Evolutionary conservation across 2,329 filamentous ascomycete species (phyloP).

Genomic region (Akanthomyces lecanii): DNA sequence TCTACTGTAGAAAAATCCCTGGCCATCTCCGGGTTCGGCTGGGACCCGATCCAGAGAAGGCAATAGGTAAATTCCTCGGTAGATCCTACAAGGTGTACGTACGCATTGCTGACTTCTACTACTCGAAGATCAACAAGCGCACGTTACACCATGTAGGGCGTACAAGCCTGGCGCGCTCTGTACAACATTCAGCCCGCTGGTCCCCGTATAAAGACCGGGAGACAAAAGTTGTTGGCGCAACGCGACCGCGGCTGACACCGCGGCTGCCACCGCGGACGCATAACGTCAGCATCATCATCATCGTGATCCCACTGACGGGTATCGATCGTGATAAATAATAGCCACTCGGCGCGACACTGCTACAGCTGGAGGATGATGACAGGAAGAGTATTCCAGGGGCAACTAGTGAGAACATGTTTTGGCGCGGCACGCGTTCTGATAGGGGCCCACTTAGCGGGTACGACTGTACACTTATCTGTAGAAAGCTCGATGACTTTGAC

Average conservation of each 20-base stretch:
- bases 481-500: no score
- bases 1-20: no score
- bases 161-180: background rate
- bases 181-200: background rate
- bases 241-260: no score
- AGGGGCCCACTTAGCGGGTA: no score
- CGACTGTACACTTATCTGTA: no score
- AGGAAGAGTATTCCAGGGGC: conserved; percentile 6
- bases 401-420: conserved; percentile 11
- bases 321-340: background rate
- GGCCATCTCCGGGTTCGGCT: background rate
- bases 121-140: no score
- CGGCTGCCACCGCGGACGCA: no score
- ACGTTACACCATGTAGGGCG: background rate
- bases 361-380: conserved; percentile 7
- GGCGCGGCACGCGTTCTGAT: no score
- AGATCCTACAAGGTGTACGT: background rate
- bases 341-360: background rate
- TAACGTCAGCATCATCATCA: background rate
- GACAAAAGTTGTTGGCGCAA: no score
- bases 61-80: background rate
- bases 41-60: background rate
- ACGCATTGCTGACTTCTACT: no score
- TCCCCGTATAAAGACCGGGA: no score
- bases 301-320: background rate